Evolutionary conservation across 306 rosid species (phyloP).

Genomic region (Begonia fuchsioides): DNA sequence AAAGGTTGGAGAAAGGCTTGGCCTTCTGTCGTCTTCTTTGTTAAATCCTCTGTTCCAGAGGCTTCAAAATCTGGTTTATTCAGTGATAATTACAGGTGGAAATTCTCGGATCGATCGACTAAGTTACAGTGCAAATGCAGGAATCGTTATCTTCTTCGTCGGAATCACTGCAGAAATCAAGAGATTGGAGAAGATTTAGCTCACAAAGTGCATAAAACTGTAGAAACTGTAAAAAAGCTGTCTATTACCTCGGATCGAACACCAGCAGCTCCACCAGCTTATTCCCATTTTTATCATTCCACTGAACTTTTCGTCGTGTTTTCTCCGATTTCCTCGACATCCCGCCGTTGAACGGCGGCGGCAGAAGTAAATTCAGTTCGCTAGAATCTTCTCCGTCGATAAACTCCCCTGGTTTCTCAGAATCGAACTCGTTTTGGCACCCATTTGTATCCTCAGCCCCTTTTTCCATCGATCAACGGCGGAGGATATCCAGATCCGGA

Average conservation of each 20-base stretch:
- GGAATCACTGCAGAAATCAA: slow-evolving; percentile 7
- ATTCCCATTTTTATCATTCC: slow-evolving; percentile 87
- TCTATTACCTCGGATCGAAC: slow-evolving; percentile 82
- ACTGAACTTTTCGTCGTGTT: slow-evolving; percentile 66
- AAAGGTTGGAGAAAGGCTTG: too few species aligned
- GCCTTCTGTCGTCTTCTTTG: too few species aligned
- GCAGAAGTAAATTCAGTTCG: slow-evolving; percentile 45
- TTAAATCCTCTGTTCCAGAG: too few species aligned
- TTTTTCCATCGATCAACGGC: too few species aligned
- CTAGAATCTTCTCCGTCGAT: slow-evolving; percentile 55
- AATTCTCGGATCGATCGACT: background rate
- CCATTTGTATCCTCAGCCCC: too few species aligned
- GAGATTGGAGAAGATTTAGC: too few species aligned
- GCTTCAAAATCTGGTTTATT: too few species aligned
- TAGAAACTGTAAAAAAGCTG: too few species aligned
- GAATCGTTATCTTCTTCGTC: slow-evolving; percentile 11
- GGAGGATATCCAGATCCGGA: too few species aligned
- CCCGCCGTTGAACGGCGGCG: slow-evolving; percentile 64
- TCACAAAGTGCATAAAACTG: too few species aligned
- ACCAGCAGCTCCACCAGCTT: slow-evolving; percentile 81
- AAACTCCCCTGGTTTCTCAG: slow-evolving; percentile 20
- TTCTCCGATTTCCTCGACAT: slow-evolving; percentile 57
- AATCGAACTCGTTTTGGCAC: too few species aligned
- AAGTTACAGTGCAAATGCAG: slow-evolving; percentile 11
- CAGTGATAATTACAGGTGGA: too few species aligned